Evolutionary conservation across 2,329 filamentous ascomycete species (phyloP).

Genomic region (Cladosporium sp.): DNA sequence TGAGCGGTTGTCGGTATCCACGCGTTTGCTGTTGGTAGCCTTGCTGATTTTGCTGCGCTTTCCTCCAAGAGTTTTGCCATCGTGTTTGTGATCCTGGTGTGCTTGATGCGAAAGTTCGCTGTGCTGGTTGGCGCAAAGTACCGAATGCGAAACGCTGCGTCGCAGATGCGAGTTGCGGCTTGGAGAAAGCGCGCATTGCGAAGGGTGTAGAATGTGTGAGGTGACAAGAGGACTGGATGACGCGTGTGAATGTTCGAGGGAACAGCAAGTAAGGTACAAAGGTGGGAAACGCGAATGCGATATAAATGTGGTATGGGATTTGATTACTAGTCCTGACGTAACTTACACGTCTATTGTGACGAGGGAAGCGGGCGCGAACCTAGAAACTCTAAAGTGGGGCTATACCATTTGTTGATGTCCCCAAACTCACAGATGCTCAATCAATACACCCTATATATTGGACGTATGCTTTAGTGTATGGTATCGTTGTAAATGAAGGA

Average conservation of each 20-base stretch:
- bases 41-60: slow-evolving; percentile 22
- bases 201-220: background rate
- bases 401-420: background rate
- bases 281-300: background rate
- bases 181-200: slow-evolving; percentile 1
- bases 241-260: background rate
- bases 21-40: slow-evolving; percentile 22
- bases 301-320: background rate
- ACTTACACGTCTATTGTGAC: background rate
- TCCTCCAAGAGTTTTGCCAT: slow-evolving; percentile 22
- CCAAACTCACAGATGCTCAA: background rate
- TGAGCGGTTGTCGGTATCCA: slow-evolving; percentile 33
- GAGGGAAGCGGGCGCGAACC: background rate
- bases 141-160: background rate
- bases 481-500: background rate
- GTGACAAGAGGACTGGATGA: background rate
- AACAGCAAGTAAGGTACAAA: background rate
- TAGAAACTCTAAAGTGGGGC: background rate
- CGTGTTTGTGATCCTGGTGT: slow-evolving; percentile 12
- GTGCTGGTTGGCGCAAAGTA: slow-evolving; percentile 7
- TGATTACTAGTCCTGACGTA: background rate
- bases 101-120: slow-evolving; percentile 19
- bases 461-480: background rate
- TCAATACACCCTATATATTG: background rate
- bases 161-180: slow-evolving; percentile 1